Base-by-base conservation (phyloP, 2,329 filamentous ascomycete genomes). In the Stemphylium beticola region DNA sequence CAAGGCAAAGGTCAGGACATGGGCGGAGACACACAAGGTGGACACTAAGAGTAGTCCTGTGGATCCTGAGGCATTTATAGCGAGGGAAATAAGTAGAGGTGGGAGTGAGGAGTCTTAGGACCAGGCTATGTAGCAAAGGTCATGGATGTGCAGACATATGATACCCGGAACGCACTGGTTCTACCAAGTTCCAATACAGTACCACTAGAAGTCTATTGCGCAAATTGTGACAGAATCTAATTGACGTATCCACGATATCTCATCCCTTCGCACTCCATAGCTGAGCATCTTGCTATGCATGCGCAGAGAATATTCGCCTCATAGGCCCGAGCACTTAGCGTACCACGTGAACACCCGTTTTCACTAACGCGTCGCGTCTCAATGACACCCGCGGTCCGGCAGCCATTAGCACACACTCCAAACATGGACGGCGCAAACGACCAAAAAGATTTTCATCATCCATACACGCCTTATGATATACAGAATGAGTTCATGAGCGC, bases 401-500 rank as follows among this genome's bases (percentile, higher is more conserved):
- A n/a, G 36, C 15, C 18, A 24, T 32, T 45, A 32, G 31, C 26
- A 36, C 15, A 36, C 42, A 36, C 33, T 44, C 2, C 15, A 26
- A 55, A 46, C 33, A 73, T 71, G 68, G 40, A 54, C 32, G 37
- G 55, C 54, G 32, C 55, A 8, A 47, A 50, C 18, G 42, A 31
- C 6, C 55, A 55, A 14, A 59, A 68, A 31, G 81, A 92, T 65
- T 97, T 96, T 71, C 86, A 96, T 68, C 93, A 97, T 71, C 93
- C 93, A 0, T 96, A 88, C 73, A 85, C 86, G 26, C 93, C 93
- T 0, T 97, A 97, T 74, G 84, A 90, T 47, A 95, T 96, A 38
- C 93, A 97, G 69, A 82, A 88, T 39, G 81, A 93, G 63, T 96
- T 97, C 70, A 97, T 97, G 93, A 86, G 82, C 62, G 84, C 89